Evolutionary conservation across 2,329 filamentous ascomycete species (phyloP).

Genomic region (Ascocoryne sarcoides): DNA sequence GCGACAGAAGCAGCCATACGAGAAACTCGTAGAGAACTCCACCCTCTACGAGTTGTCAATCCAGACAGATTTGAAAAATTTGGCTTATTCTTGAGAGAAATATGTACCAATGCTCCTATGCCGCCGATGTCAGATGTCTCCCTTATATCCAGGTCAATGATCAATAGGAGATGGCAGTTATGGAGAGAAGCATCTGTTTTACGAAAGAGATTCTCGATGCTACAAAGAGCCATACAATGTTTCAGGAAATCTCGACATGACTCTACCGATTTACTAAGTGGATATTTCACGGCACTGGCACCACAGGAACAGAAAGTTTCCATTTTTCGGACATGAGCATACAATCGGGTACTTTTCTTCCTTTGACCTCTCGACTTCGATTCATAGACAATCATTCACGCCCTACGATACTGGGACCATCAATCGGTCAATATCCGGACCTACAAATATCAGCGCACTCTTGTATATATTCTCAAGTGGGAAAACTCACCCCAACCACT

Average conservation of each 20-base stretch:
- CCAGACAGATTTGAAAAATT: constrained; percentile 13
- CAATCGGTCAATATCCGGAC: constrained; percentile 44
- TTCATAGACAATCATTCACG: too few relatives aligned
- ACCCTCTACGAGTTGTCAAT: constrained; percentile 10
- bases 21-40: constrained; percentile 14
- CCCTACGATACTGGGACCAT: constrained; percentile 39
- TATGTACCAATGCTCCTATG: constrained; percentile 22
- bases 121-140: constrained; percentile 22
- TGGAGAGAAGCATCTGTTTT: constrained; percentile 17
- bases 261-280: constrained; percentile 19
- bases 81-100: constrained; percentile 11
- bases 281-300: constrained; percentile 10
- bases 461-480: background rate
- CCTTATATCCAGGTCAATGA: constrained; percentile 23
- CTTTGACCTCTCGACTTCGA: too few relatives aligned
- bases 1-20: constrained; percentile 20
- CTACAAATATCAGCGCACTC: constrained; percentile 22
- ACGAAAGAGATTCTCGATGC: constrained; percentile 14
- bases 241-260: constrained; percentile 13
- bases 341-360: too few relatives aligned
- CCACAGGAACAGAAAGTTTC: background rate
- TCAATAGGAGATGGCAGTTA: constrained; percentile 18
- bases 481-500: constrained; percentile 31
- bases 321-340: background rate
- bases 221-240: constrained; percentile 15